These are phyloP conservation scores for Xylaria palmicola DNA, from an alignment of 495 filamentous ascomycete genomes.

Conservation along the genomic window DNA sequence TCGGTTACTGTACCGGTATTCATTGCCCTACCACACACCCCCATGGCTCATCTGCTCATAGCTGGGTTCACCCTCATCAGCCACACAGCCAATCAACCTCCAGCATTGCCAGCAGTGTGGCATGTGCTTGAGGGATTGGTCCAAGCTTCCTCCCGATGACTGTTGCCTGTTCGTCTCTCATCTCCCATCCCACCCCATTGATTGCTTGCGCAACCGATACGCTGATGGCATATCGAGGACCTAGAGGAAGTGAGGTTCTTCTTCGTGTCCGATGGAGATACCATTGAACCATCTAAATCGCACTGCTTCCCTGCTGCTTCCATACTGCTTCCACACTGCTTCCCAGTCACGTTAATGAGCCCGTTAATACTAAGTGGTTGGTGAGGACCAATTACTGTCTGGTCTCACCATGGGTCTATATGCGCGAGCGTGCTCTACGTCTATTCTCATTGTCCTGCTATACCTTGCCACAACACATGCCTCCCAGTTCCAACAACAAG, in stretches of 20 bases:
- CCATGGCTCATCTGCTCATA: neutral
- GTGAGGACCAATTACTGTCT: neutral
- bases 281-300: neutral
- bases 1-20: neutral
- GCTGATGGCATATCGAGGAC: neutral
- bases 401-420: neutral
- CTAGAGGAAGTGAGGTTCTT: neutral
- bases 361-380: neutral
- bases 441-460: neutral
- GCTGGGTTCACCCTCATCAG: neutral
- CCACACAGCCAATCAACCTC: neutral
- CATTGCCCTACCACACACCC: too few species aligned
- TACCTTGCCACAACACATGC: neutral
- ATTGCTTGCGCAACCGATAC: neutral
- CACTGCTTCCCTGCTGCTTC: neutral
- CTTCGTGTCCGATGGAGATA: neutral
- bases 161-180: constrained; percentile 1
- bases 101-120: neutral
- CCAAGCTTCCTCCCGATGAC: neutral
- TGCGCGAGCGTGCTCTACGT: neutral
- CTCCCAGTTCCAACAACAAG: neutral
- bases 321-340: neutral
- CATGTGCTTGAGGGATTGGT: constrained; percentile 8
- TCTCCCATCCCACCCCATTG: too few species aligned
- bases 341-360: neutral